Base-by-base conservation (phyloP, 768 basidiomycete genomes). In the Cystobasidium tubakii region DNA sequence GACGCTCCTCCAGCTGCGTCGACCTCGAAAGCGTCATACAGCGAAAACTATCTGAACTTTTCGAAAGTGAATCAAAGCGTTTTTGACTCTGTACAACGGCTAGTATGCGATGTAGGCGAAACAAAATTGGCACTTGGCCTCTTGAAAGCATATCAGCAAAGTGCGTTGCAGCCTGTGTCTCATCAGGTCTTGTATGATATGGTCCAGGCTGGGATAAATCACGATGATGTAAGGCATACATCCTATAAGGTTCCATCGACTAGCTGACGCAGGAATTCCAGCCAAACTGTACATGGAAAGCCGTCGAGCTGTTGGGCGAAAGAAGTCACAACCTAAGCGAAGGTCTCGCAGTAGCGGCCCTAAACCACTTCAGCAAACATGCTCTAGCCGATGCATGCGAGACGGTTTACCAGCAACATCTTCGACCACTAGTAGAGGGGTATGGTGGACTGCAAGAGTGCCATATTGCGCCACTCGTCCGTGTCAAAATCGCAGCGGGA, bases 321-420 rank as follows among this genome's bases (percentile, higher is more conserved):
- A 10, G 34, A 13, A 44, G 53, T 44, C 4, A 27, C 21, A 33
- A 27, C 0, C 44, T 73, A 25, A 53, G 66, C 36, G 50, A 74
- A 75, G 42, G 65, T 39, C 60, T 66, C 25, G 17, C 90, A 82
- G 12, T 81, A 81, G 82, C 90, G 88, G 79, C 90, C 89, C 84
- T 86, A 1, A 42, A 29, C 88, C 46, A 82, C 82, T 1, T 89
- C 90, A 81, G 90, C 81, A 64, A 83, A 81, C 78, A 88, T 89
- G 78, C 90, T 79, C 79, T 90, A 86, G 73, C 9, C 89, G 87
- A 64, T 85, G 84, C 53, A 89, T 83, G n/a, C 90, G 90, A 19
- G 80, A 63, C 81, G 0, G 55, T 36, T 42, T 62, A 71, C 31
- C 29, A 42, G 13, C 17, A 54, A 34, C 55, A 63, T 54, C 50